phyloP scores from a whole-genome alignment of 2,329 filamentous ascomycete species.

The Cladophialophora bantiana region DNA sequence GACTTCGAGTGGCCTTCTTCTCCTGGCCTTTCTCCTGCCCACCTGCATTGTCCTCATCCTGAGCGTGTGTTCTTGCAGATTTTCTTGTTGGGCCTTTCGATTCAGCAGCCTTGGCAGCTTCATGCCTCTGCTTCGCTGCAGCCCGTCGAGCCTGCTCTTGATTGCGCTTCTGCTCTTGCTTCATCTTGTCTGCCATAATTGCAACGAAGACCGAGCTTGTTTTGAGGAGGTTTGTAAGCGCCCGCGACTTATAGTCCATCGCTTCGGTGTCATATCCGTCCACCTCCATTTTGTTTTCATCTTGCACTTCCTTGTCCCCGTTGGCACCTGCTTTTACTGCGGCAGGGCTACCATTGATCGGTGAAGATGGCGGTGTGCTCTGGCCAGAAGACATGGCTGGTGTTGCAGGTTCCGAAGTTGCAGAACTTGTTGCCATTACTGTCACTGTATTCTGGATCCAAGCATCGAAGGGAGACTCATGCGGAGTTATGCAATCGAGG shows the following conservation, averaged over 20 bases:
- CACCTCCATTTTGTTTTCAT: constrained; percentile 34
- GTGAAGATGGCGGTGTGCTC: constrained; percentile 30
- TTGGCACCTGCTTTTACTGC: constrained; percentile 11
- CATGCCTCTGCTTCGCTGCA: constrained; percentile 46
- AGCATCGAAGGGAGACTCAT: not conserved
- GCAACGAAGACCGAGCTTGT: constrained; percentile 58
- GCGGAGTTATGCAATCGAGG: not conserved
- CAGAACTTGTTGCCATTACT: constrained; percentile 23
- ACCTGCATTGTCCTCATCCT: constrained; percentile 13
- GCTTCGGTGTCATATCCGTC: constrained; percentile 47
- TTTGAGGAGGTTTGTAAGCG: constrained; percentile 54
- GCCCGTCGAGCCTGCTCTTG: constrained; percentile 52
- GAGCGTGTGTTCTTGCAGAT: constrained; percentile 30
- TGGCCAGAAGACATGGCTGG: constrained; percentile 29
- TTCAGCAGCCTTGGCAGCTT: constrained; percentile 43
- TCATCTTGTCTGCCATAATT: constrained; percentile 60
- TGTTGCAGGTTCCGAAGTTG: constrained; percentile 20
- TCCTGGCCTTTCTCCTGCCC: constrained; percentile 41
- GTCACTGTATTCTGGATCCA: not conserved
- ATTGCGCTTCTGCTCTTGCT: constrained; percentile 52
- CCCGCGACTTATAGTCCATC: constrained; percentile 54
- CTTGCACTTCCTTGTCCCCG: constrained; percentile 12
- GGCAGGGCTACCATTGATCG: constrained; percentile 12
- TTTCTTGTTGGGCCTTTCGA: constrained; percentile 34
- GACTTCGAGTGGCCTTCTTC: constrained; percentile 34